Evolutionary conservation across 2,329 filamentous ascomycete species (phyloP), one percentile per base, ranked within the genome.

Genomic region (Cercospora sp.): DNA sequence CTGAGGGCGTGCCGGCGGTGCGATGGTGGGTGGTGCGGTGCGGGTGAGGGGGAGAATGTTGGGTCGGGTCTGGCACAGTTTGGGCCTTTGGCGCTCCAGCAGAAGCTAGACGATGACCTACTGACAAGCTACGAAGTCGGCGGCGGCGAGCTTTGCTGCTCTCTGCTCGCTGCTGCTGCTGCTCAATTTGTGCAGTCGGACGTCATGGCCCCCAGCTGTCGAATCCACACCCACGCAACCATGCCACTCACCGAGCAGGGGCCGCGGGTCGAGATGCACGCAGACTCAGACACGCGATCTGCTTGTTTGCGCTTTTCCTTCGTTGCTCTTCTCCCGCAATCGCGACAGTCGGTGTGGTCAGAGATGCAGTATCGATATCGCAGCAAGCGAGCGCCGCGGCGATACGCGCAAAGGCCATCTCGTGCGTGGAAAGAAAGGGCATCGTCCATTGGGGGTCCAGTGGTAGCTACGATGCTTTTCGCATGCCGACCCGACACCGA

Each of bases 151-250:
- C 53, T 57, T 5, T 57, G 53, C 20, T 57, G 53, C 2, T 2
- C 5, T 33, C 53, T 58, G 48, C 2, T 9, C 13, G 16, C 16
- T 16, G 53, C 30, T 33, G 26, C n/a, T 28, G 6, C n/a, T 18
- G 53, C 26, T 58, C 53, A 18, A 58, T 58, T 58, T 31, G 53
- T 30, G 26, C 26, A 28, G 53, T 58, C 30, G 26, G 53, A 58
- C 53, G 53, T 58, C 53, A 58, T 58, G 53, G 53, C 53, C 53
- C 53, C 23, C 53, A 30, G 53, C 53, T 57, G 48, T 28, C 48
- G 36, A 53, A 53, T 53, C 53, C 53, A 30, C n/a, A 31, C 53
- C 20, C 53, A 31, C 53, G 53, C 20, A 48, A 18, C 42, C 42
- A 48, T 20, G n/a, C 42, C 42, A 48, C 20, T 7, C 42, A 2